These are phyloP conservation scores for Fusarium abutilonis DNA, from an alignment of 2,329 filamentous ascomycete species.

Conservation along the genomic window DNA sequence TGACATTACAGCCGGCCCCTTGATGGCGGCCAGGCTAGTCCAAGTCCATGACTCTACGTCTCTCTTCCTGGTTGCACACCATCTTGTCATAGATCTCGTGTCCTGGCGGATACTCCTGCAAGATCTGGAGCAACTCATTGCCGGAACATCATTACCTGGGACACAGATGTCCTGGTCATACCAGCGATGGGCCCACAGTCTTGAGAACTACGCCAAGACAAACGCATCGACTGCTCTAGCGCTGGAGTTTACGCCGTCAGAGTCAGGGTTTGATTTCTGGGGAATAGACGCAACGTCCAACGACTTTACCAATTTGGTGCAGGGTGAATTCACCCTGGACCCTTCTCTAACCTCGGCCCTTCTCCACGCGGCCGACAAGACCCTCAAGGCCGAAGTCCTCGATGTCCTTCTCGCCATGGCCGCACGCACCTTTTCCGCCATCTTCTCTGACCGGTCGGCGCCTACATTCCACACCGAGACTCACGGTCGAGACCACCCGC, in stretches of 20 bases:
- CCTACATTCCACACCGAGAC: slow-evolving; percentile 1
- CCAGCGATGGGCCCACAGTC: background rate
- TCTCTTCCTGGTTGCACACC: slow-evolving; percentile 19
- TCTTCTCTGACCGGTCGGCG: background rate
- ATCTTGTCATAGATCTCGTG: slow-evolving; percentile 27
- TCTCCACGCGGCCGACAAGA: background rate
- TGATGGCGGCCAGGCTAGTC: slow-evolving; percentile 12
- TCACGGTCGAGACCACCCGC: background rate
- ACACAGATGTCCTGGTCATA: background rate
- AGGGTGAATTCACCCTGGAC: background rate
- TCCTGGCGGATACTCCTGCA: slow-evolving; percentile 19
- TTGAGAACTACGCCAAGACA: background rate
- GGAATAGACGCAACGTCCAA: slow-evolving; percentile 1
- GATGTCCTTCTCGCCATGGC: slow-evolving; percentile 1
- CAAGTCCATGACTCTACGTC: background rate
- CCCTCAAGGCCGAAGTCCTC: slow-evolving; percentile 3
- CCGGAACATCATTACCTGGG: background rate
- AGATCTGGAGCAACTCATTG: slow-evolving; percentile 16
- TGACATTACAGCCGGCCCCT: slow-evolving; percentile 13
- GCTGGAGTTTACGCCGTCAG: background rate
- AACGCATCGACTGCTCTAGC: slow-evolving; percentile 2
- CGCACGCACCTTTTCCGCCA: slow-evolving; percentile 1
- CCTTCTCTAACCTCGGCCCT: background rate
- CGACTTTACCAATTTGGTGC: background rate
- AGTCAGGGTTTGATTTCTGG: background rate